phyloP scores from a whole-genome alignment of 805 yeast species.

The Saccharomycopsis schoenii region DNA sequence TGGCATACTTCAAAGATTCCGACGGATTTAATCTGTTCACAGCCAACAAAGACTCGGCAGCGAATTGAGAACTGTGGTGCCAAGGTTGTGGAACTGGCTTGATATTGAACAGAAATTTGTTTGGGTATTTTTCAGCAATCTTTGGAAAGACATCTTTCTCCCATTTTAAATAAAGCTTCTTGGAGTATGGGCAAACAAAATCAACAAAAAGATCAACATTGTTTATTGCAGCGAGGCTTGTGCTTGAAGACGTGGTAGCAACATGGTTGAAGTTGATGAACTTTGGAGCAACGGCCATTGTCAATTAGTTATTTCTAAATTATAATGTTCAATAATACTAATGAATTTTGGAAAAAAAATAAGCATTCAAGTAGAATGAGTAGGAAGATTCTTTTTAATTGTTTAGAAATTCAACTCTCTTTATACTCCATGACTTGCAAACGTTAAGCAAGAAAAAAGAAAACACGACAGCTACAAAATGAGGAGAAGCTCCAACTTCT shows the following conservation, averaged over 20 bases:
- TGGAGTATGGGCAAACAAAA: slow-evolving; percentile 70
- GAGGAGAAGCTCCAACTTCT: background rate
- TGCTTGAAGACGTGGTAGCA: background rate
- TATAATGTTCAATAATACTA: background rate
- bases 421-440: too few species aligned
- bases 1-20: slow-evolving; percentile 47
- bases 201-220: slow-evolving; percentile 57
- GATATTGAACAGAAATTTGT: slow-evolving; percentile 49
- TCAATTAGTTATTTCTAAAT: background rate
- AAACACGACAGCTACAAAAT: background rate
- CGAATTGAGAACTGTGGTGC: slow-evolving; percentile 57
- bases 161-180: slow-evolving; percentile 50
- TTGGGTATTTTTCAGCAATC: slow-evolving; percentile 36
- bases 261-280: slow-evolving; percentile 8
- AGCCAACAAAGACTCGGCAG: slow-evolving; percentile 65
- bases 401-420: too few species aligned
- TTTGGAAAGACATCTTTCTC: slow-evolving; percentile 43
- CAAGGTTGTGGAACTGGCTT: slow-evolving; percentile 82
- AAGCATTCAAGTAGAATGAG: background rate
- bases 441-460: background rate
- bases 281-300: slow-evolving; percentile 18
- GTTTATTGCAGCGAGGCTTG: background rate
- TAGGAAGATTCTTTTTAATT: background rate
- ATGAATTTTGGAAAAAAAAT: too few species aligned
- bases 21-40: slow-evolving; percentile 49